phyloP scores from a whole-genome alignment of 768 basidiomycete genomes.

The Boletus speciosus region DNA sequence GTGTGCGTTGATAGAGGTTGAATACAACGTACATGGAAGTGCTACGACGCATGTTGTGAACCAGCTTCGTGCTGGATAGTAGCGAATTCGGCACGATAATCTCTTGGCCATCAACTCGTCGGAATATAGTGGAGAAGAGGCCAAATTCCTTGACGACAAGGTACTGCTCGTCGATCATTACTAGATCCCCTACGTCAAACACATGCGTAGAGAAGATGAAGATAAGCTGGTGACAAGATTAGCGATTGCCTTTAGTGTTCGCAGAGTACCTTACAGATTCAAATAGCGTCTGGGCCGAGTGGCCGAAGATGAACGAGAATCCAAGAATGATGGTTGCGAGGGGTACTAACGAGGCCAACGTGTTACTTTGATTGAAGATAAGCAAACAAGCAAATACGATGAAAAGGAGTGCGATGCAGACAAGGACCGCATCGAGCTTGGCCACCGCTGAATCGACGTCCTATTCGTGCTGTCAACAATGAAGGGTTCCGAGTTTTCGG shows the following conservation, averaged over 20 bases:
- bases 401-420: constrained; percentile 52
- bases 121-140: constrained; percentile 74
- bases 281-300: constrained; percentile 75
- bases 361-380: constrained; percentile 67
- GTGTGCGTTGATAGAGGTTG: not conserved
- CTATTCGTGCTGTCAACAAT: constrained; percentile 31
- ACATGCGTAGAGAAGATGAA: constrained; percentile 85
- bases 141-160: constrained; percentile 69
- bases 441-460: constrained; percentile 71
- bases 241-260: not conserved
- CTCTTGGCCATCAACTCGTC: constrained; percentile 77
- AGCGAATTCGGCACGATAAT: constrained; percentile 76
- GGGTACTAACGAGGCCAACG: constrained; percentile 70
- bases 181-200: constrained; percentile 80
- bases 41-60: constrained; percentile 74
- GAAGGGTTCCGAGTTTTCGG: not conserved
- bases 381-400: constrained; percentile 69
- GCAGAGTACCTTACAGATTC: constrained; percentile 53
- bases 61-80: constrained; percentile 64
- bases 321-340: constrained; percentile 78
- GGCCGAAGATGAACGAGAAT: constrained; percentile 82
- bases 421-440: constrained; percentile 73
- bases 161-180: constrained; percentile 64
- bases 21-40: constrained; percentile 58
- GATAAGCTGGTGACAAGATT: constrained; percentile 50